Evolutionary conservation across 176 grass and related monocot species (phyloP).

Genomic region (Eleusine coracana): DNA sequence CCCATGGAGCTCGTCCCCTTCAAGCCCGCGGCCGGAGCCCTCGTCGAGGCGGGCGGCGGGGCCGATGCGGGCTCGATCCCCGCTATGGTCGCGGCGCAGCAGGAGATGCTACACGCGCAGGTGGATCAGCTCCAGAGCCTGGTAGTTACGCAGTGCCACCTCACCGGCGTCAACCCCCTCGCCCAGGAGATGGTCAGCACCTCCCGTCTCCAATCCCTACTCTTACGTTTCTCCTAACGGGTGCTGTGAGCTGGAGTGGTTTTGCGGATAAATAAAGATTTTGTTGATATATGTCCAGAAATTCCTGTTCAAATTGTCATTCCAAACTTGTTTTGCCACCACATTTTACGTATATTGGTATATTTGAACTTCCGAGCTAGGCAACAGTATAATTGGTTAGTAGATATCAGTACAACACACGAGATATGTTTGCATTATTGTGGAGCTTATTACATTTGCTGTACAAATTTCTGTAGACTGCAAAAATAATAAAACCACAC

Average conservation of each 20-base stretch:
- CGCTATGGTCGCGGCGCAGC: conserved; percentile 49
- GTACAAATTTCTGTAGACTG: not conserved
- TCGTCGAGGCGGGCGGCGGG: conserved; percentile 47
- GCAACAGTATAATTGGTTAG: not conserved
- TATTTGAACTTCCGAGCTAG: not conserved
- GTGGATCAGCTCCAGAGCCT: conserved; percentile 72
- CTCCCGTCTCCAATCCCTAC: not conserved
- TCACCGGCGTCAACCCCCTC: conserved; percentile 91
- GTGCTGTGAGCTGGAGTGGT: not conserved
- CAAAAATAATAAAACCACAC: not conserved
- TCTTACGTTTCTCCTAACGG: not conserved
- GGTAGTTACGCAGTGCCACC: conserved; percentile 77
- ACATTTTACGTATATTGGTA: not conserved
- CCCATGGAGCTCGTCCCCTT: conserved; percentile 69
- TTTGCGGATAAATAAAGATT: not conserved
- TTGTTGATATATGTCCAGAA: not conserved
- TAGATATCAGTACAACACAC: not conserved
- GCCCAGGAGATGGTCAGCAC: conserved; percentile 92
- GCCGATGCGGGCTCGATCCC: conserved; percentile 41
- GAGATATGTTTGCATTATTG: conserved; percentile 2
- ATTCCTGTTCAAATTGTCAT: not conserved
- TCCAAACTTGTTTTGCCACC: not conserved
- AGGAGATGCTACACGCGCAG: conserved; percentile 65
- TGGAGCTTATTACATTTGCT: not conserved
- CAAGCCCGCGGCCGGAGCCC: conserved; percentile 48